Conservation (phyloP, 2,329 filamentous ascomycete species). For the Neofusicoccum kwambonambiense region DNA sequence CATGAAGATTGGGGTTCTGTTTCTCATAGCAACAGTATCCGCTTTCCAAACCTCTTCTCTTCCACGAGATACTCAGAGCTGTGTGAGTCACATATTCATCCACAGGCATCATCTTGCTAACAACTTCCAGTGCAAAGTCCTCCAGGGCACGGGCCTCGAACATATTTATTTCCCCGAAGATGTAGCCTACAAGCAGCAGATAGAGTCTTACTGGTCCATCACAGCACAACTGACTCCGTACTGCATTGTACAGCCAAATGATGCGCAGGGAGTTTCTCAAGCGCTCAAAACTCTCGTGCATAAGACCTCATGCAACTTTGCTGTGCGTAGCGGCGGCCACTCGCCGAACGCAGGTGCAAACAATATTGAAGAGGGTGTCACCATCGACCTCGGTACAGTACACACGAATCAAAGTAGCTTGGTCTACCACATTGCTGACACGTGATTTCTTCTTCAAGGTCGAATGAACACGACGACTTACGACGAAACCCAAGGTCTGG, state of each 20-base stretch:
- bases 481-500: not conserved
- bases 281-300: slow-evolving; percentile 23
- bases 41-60: too few relatives aligned
- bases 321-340: slow-evolving; percentile 24
- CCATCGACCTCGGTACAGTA: slow-evolving; percentile 21
- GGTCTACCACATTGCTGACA: too few relatives aligned
- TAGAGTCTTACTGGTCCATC: slow-evolving; percentile 22
- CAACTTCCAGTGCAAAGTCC: not conserved
- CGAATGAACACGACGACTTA: not conserved
- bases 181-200: slow-evolving; percentile 20
- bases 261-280: slow-evolving; percentile 23
- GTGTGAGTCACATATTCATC: too few relatives aligned
- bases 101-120: too few relatives aligned
- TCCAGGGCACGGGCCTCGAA: not conserved
- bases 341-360: slow-evolving; percentile 21
- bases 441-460: not conserved
- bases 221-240: slow-evolving; percentile 23
- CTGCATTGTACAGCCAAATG: slow-evolving; percentile 28
- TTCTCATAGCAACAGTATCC: too few relatives aligned
- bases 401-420: too few relatives aligned
- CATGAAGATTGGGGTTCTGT: too few relatives aligned
- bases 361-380: slow-evolving; percentile 23
- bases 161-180: slow-evolving; percentile 22
- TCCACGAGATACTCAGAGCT: too few relatives aligned
- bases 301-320: slow-evolving; percentile 15